Evolutionary conservation across 768 basidiomycete genomes (phyloP).

Genomic region (Tulasnella sp.): DNA sequence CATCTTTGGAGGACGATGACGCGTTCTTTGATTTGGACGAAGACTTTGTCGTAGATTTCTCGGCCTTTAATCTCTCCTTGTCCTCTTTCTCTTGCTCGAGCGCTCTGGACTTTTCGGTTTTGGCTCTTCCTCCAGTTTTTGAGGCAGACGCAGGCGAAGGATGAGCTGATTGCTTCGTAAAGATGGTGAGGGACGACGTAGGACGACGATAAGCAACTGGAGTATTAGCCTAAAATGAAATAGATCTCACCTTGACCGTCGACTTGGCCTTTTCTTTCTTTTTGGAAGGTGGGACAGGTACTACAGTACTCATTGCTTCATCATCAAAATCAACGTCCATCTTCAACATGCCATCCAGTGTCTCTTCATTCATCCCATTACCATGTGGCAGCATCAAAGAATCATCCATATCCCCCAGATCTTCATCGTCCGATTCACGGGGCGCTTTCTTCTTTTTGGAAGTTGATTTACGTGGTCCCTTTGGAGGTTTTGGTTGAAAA

Average conservation of each 20-base stretch:
- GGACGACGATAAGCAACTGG: too few species aligned
- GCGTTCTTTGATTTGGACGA: not conserved
- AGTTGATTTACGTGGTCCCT: not conserved
- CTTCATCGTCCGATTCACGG: not conserved
- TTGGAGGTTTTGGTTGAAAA: not conserved
- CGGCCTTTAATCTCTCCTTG: slow-evolving; percentile 9
- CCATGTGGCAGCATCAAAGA: not conserved
- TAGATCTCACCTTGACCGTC: too few species aligned
- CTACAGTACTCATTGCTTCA: too few species aligned
- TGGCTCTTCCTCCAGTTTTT: not conserved
- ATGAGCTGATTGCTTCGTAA: not conserved
- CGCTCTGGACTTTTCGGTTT: slow-evolving; percentile 8
- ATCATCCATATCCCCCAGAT: not conserved
- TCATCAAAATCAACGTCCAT: too few species aligned
- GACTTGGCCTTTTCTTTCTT: too few species aligned
- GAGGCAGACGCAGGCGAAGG: not conserved
- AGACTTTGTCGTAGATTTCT: not conserved
- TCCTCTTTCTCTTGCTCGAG: slow-evolving; percentile 11
- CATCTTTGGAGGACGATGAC: not conserved
- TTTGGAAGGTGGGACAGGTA: too few species aligned
- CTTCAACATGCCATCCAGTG: too few species aligned
- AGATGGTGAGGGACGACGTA: not conserved
- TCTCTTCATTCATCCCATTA: too few species aligned
- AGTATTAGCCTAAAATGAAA: too few species aligned
- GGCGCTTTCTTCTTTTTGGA: slow-evolving; percentile 6